phyloP scores from a whole-genome alignment of 1,284 basidiomycete species.

The Tetrapyrgos nigripes region DNA sequence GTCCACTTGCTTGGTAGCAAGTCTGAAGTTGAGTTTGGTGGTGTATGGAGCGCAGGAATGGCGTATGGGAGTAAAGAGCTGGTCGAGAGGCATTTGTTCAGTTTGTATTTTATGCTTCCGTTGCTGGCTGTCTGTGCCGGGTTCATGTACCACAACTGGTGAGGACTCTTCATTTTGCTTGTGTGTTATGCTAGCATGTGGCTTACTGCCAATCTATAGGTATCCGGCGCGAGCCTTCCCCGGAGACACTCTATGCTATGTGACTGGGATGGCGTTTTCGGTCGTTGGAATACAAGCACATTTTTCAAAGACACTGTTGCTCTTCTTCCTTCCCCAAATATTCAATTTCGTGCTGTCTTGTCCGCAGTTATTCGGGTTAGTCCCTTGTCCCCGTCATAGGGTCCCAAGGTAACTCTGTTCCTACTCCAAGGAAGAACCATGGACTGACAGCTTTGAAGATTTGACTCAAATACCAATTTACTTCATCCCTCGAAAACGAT shows the following conservation, averaged over 20 bases:
- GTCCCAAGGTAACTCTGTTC: conserved; percentile 80
- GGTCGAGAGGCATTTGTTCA: conserved; percentile 92
- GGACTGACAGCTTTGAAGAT: conserved; percentile 48
- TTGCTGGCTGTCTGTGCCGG: conserved; percentile 90
- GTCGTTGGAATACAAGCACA: conserved; percentile 97
- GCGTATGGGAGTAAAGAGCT: conserved; percentile 86
- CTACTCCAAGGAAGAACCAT: neutral
- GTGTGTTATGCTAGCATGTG: conserved; percentile 1
- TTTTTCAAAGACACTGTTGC: conserved; percentile 94
- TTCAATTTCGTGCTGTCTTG: conserved; percentile 97
- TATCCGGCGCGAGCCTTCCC: conserved; percentile 96
- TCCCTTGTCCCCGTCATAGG: conserved; percentile 93
- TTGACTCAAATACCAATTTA: conserved; percentile 74
- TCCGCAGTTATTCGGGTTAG: conserved; percentile 94
- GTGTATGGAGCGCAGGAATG: conserved; percentile 84
- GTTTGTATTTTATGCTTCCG: conserved; percentile 96
- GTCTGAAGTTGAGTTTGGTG: conserved; percentile 72
- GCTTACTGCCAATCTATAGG: conserved; percentile 53
- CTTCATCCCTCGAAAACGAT: conserved; percentile 76
- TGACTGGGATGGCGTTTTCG: conserved; percentile 97
- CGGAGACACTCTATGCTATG: conserved; percentile 98
- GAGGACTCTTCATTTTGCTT: conserved; percentile 35
- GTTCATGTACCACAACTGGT: conserved; percentile 96
- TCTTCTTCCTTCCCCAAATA: conserved; percentile 98
- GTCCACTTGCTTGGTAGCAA: conserved; percentile 71